Evolutionary conservation across 441 rosid species (phyloP), one percentile per base, ranked within the genome.

Genomic region (Aquilaria agallochum): DNA sequence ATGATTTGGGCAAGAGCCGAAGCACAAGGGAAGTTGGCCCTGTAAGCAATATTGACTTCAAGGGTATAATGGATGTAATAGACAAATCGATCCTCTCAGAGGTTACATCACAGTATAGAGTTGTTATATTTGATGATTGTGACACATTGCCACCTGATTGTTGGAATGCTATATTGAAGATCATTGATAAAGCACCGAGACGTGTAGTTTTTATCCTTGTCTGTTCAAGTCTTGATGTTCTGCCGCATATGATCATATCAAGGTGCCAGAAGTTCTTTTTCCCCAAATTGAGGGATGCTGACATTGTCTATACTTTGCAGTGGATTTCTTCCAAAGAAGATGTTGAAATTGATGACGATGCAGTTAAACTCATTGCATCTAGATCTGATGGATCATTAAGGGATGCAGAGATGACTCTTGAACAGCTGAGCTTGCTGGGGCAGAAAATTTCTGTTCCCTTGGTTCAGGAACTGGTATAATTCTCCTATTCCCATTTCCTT

Each of bases 261-360:
- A 85, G 99, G 64, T 95, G 98, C 73, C 99, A 95, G 77, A 95
- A 92, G 60, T 92, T 95, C 84, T 95, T 92, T 76, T 95, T 92
- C 73, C 97, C 99, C 0, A 95, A 95, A 79, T 74, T 95, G 42
- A 95, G 87, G 76, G 99, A 95, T 56, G 95, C 88, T 2, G 99
- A 95, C 74, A 88, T 95, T 36, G 77, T 89, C 32, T 78, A 74
- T 78, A 82, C 91, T 12, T 67, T 95, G 74, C 96, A 86, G 64
- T 83, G 89, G 88, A 85, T 95, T 56, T 89, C 97, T 2, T 80
- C 95, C 51, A 92, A 81, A 75, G 99, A 95, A 78, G 83, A 74
- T 62, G 62, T 92, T 31, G 88, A 85, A 65, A 90, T 95, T 49
- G 96, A 92, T 59, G 83, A 78, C 72, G 94, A 92, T 75, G 99